Percentiles rank a stretch among this genome's conserved stretches.
phyloP scores from a whole-genome alignment of 2,329 filamentous ascomycete genomes.

The Erysiphe pisi region DNA sequence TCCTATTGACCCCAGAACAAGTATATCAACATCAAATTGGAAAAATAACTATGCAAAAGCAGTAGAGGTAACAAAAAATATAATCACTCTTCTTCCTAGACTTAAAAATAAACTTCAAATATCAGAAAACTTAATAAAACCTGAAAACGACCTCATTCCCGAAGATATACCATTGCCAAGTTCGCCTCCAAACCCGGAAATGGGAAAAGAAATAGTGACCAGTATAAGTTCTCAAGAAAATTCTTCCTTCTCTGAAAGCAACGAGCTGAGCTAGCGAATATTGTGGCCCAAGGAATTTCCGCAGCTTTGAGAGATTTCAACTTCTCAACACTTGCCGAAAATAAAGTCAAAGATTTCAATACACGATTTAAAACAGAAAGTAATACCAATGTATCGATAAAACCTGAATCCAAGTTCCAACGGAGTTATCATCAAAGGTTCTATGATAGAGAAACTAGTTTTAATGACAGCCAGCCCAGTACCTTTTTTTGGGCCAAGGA shows the following conservation, averaged over 20 bases:
- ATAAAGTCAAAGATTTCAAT: background rate
- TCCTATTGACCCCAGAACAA: background rate
- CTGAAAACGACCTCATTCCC: background rate
- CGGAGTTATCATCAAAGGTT: background rate
- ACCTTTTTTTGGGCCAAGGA: background rate
- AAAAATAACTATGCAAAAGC: conserved; percentile 4
- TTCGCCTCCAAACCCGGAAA: background rate
- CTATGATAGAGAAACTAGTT: background rate
- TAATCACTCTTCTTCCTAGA: background rate
- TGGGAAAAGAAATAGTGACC: background rate
- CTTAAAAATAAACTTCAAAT: background rate
- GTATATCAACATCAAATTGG: background rate
- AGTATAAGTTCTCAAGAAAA: background rate
- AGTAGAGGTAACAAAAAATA: background rate
- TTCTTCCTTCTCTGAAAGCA: background rate
- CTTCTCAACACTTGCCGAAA: background rate
- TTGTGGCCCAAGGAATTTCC: background rate
- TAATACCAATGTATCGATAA: background rate
- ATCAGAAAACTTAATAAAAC: background rate
- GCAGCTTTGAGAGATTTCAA: background rate
- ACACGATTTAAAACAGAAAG: background rate
- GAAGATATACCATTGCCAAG: background rate
- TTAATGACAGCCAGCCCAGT: too few relatives aligned
- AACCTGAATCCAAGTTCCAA: background rate
- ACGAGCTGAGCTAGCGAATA: background rate